These are phyloP conservation scores for Pichia insulana DNA, from an alignment of 805 yeast genomes.

Conservation along the genomic window DNA sequence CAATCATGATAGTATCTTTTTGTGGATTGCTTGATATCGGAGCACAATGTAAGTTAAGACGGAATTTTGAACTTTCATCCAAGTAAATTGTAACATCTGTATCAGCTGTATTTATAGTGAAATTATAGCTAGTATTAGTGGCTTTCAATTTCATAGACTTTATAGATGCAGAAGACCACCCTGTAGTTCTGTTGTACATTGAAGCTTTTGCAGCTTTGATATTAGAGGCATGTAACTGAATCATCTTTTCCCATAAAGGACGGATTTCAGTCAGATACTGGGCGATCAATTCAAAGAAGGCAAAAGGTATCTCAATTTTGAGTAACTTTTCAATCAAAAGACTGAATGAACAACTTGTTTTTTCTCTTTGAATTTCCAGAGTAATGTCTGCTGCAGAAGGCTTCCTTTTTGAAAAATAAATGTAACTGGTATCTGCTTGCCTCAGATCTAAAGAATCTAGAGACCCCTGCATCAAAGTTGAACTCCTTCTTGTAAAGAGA, in stretches of 20 bases:
- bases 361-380: slow-evolving; percentile 37
- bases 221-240: neutral
- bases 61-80: neutral
- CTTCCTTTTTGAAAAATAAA: slow-evolving; percentile 22
- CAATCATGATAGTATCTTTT: neutral
- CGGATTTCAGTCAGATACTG: slow-evolving; percentile 9
- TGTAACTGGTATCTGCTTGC: slow-evolving; percentile 14
- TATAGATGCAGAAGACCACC: too few species aligned
- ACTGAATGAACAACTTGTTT: slow-evolving; percentile 26
- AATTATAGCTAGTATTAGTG: too few species aligned
- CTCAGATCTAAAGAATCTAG: slow-evolving; percentile 29
- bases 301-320: slow-evolving; percentile 14
- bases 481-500: slow-evolving; percentile 36
- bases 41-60: neutral
- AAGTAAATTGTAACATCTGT: neutral
- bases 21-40: slow-evolving; percentile 3
- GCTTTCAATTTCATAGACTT: too few species aligned
- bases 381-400: slow-evolving; percentile 39
- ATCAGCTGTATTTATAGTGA: neutral
- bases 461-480: slow-evolving; percentile 39
- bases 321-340: slow-evolving; percentile 38
- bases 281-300: slow-evolving; percentile 5
- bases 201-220: neutral
- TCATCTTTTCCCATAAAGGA: slow-evolving; percentile 12
- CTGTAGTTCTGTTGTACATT: neutral